Conservation (phyloP, 495 filamentous ascomycete genomes). For the Penicillium argentinense region DNA sequence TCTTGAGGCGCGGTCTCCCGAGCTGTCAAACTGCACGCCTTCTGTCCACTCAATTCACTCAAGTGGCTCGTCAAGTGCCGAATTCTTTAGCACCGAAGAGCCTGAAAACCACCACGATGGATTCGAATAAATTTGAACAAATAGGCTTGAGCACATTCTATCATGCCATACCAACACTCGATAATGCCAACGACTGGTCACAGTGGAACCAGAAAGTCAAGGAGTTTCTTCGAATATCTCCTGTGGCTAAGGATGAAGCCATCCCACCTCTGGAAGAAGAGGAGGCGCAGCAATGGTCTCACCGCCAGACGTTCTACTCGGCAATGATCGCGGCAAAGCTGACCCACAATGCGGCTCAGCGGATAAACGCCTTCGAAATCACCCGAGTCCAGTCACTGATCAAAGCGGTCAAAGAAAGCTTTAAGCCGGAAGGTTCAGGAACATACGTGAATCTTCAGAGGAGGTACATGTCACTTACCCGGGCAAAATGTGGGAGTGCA, state of each 20-base stretch:
- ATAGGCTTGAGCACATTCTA: slow-evolving; percentile 9
- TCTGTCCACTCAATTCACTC: neutral
- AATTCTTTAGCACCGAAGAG: slow-evolving; percentile 2
- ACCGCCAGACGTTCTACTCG: slow-evolving; percentile 10
- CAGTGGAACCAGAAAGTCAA: slow-evolving; percentile 10
- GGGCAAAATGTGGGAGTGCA: slow-evolving; percentile 11
- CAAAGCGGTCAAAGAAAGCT: slow-evolving; percentile 10
- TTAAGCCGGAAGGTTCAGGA: slow-evolving; percentile 10
- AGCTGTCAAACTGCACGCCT: neutral
- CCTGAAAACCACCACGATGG: neutral
- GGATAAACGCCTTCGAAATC: slow-evolving; percentile 13
- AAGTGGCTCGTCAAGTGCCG: neutral
- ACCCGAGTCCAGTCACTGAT: slow-evolving; percentile 6
- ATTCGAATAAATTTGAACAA: slow-evolving; percentile 5
- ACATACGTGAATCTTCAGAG: slow-evolving; percentile 12
- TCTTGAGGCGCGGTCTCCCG: slow-evolving; percentile 3
- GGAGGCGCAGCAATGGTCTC: slow-evolving; percentile 8
- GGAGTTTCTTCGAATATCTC: slow-evolving; percentile 10
- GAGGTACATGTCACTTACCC: slow-evolving; percentile 10
- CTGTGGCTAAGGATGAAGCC: slow-evolving; percentile 4
- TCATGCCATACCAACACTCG: slow-evolving; percentile 1
- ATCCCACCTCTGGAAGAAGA: slow-evolving; percentile 5
- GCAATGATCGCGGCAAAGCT: slow-evolving; percentile 14
- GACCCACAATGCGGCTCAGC: slow-evolving; percentile 11
- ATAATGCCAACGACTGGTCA: slow-evolving; percentile 11